These are phyloP conservation scores for Plasmopara muralis DNA, from an alignment of 352 stramenopile genomes.

Conservation along the genomic window DNA sequence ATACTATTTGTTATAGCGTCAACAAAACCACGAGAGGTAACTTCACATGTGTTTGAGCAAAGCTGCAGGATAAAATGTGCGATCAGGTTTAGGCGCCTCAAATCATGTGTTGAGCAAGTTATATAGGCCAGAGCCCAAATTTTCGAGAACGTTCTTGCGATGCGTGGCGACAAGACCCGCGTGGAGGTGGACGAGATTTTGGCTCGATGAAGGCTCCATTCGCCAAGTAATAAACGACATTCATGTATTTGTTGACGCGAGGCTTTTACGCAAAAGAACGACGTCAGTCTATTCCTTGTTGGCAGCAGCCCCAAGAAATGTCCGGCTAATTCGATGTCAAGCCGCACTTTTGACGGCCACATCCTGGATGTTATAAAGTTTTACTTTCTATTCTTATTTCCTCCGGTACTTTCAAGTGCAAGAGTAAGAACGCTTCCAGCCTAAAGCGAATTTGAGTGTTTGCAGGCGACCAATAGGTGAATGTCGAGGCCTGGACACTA, in stretches of 20 bases:
- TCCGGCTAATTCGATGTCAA: conserved; percentile 97
- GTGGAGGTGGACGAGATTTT: conserved; percentile 79
- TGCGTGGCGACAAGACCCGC: conserved; percentile 87
- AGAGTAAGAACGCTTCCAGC: conserved; percentile 87
- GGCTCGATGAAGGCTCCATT: conserved; percentile 84
- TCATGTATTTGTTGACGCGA: conserved; percentile 92
- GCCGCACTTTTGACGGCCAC: conserved; percentile 96
- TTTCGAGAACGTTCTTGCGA: conserved; percentile 84
- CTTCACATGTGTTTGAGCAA: conserved; percentile 59
- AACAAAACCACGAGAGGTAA: conserved; percentile 29
- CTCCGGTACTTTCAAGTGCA: conserved; percentile 90
- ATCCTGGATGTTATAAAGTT: conserved; percentile 98
- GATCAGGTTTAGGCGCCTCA: conserved; percentile 71
- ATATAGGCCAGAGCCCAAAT: conserved; percentile 87
- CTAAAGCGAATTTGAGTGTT: conserved; percentile 96
- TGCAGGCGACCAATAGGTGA: conserved; percentile 91
- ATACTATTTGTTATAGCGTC: too few species aligned
- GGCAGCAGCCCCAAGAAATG: conserved; percentile 98
- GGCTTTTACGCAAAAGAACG: conserved; percentile 95
- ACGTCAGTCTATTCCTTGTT: conserved; percentile 94
- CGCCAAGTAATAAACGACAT: conserved; percentile 91
- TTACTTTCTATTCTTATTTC: conserved; percentile 93
- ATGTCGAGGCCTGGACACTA: conserved; percentile 93
- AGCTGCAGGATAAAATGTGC: conserved; percentile 61
- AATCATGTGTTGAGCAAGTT: conserved; percentile 69